A percentile compares a stretch with the other conserved stretches of the same genome.
Evolutionary conservation across 2,329 filamentous ascomycete species (phyloP).

Genomic region (Ramichloridium luteum): DNA sequence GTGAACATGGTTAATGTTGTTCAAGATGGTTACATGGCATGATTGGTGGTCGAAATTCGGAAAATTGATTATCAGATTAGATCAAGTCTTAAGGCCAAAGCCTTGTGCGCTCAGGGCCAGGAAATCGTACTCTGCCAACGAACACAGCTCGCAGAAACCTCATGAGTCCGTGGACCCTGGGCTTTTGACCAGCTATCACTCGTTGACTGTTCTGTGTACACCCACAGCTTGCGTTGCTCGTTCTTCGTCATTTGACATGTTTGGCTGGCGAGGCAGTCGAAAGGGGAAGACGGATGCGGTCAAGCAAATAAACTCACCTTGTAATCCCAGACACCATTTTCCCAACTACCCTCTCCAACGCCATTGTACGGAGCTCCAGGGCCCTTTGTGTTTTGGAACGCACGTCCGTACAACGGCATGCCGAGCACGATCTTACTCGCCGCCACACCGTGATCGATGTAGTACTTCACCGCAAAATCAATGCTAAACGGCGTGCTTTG

Average conservation of each 20-base stretch:
- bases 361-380: conserved; percentile 58
- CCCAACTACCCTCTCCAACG: conserved; percentile 67
- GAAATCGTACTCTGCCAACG: too few relatives aligned
- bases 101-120: too few relatives aligned
- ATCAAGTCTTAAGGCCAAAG: conserved; percentile 28
- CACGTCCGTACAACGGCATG: conserved; percentile 84
- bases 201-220: too few relatives aligned
- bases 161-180: too few relatives aligned
- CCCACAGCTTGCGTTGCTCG: too few relatives aligned
- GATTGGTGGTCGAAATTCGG: not conserved
- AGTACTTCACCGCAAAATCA: conserved; percentile 56
- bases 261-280: too few relatives aligned
- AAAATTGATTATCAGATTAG: conserved; percentile 24
- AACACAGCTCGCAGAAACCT: too few relatives aligned
- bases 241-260: too few relatives aligned
- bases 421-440: conserved; percentile 70
- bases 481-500: conserved; percentile 67
- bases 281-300: not conserved
- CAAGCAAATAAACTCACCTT: conserved; percentile 40
- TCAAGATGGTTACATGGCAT: too few relatives aligned
- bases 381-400: conserved; percentile 68
- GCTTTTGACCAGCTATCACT: too few relatives aligned
- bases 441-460: conserved; percentile 49
- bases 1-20: not conserved
- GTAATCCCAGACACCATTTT: conserved; percentile 77